A percentile compares a stretch with the other conserved stretches of the same genome.
Evolutionary conservation across 2,329 filamentous ascomycete genomes (phyloP).

Genomic region (Sarocladium oryzae): DNA sequence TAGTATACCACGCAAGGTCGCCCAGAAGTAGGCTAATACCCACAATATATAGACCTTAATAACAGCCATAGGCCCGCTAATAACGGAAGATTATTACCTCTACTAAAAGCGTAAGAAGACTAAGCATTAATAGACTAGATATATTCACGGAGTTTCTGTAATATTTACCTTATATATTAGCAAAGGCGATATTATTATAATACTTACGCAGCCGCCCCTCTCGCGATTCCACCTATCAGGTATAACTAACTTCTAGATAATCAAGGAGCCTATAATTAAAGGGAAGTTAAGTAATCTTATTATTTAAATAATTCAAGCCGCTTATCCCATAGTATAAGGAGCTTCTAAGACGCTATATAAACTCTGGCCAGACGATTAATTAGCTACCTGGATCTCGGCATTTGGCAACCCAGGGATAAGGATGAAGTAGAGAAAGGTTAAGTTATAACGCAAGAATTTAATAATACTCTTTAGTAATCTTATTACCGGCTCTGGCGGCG

Average conservation of each 20-base stretch:
- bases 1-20: conserved; percentile 13
- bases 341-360: conserved; percentile 13
- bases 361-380: conserved; percentile 14
- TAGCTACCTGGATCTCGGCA: too few species aligned
- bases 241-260: conserved; percentile 11
- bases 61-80: conserved; percentile 14
- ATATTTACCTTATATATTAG: conserved; percentile 15
- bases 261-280: conserved; percentile 15
- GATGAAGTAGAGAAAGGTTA: too few species aligned
- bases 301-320: conserved; percentile 4
- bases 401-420: too few species aligned
- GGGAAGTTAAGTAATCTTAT: conserved; percentile 10
- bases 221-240: conserved; percentile 13
- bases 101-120: neutral
- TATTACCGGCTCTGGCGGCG: too few species aligned
- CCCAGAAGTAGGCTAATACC: conserved; percentile 15
- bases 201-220: conserved; percentile 15
- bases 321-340: conserved; percentile 10
- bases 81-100: neutral
- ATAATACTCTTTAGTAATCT: too few species aligned
- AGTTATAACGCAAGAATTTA: too few species aligned
- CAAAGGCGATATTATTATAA: conserved; percentile 11
- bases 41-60: conserved; percentile 14
- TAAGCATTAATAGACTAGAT: neutral
- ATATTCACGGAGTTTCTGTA: conserved; percentile 16